Conservation (phyloP, 1,139 yeast species). For the Suhomyces bribrorum region DNA sequence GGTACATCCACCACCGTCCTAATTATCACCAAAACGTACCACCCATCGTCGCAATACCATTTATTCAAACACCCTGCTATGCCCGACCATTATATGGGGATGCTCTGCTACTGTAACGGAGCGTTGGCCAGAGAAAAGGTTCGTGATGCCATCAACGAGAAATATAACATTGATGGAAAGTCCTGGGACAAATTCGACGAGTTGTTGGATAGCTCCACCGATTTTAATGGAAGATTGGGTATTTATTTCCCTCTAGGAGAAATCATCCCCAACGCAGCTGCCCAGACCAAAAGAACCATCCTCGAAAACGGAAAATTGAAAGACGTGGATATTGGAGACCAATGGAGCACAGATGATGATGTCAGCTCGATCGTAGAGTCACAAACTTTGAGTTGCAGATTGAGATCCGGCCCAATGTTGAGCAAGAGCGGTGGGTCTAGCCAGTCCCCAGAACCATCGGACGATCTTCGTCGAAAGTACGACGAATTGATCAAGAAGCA, state of each 20-base stretch:
- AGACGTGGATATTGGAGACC: constrained; percentile 21
- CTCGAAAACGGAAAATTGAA: constrained; percentile 31
- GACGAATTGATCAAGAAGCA: constrained; percentile 27
- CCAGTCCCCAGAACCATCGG: constrained; percentile 8
- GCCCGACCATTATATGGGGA: constrained; percentile 80
- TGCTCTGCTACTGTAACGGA: constrained; percentile 94
- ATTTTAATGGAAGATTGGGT: constrained; percentile 57
- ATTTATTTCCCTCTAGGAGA: constrained; percentile 87
- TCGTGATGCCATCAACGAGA: constrained; percentile 61
- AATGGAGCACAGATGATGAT: constrained; percentile 60
- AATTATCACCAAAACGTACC: constrained; percentile 73
- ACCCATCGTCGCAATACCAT: constrained; percentile 82
- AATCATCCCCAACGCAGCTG: constrained; percentile 77
- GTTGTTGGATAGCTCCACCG: constrained; percentile 42
- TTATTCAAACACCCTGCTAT: constrained; percentile 85
- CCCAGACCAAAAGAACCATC: constrained; percentile 55
- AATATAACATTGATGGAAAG: constrained; percentile 31
- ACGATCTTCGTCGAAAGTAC: constrained; percentile 21
- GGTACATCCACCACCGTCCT: constrained; percentile 91
- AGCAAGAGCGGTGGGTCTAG: constrained; percentile 10
- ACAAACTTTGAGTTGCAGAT: constrained; percentile 81
- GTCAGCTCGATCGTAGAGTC: constrained; percentile 80
- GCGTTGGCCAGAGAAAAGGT: constrained; percentile 81
- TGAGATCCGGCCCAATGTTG: constrained; percentile 75
- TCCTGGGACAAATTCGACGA: constrained; percentile 71